A percentile compares a stretch with the other conserved stretches of the same genome.
Conservation (phyloP, 805 yeast species). For the Torulaspora franciscae region DNA sequence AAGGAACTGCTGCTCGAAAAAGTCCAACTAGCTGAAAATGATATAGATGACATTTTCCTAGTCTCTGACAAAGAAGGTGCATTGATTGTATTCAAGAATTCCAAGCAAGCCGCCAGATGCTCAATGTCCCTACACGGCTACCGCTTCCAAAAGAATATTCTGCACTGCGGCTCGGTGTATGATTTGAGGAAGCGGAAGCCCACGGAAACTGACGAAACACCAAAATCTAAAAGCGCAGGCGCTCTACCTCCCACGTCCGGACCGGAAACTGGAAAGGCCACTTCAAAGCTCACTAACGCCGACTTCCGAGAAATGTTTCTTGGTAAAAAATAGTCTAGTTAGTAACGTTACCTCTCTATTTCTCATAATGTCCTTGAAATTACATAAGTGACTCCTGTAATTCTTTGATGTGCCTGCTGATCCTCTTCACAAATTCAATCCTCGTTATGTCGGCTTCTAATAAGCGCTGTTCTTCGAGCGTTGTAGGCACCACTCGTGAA, state of each 20-base stretch:
- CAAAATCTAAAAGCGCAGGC: not conserved
- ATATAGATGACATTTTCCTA: slow-evolving; percentile 41
- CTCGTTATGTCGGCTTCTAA: slow-evolving; percentile 46
- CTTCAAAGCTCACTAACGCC: slow-evolving; percentile 33
- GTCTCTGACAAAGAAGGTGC: slow-evolving; percentile 47
- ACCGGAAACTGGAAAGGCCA: not conserved
- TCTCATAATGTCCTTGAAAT: slow-evolving; percentile 1
- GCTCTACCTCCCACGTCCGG: not conserved
- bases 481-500: slow-evolving; percentile 59
- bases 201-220: not conserved
- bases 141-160: slow-evolving; percentile 34
- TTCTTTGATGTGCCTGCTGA: slow-evolving; percentile 50
- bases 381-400: slow-evolving; percentile 41
- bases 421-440: slow-evolving; percentile 40
- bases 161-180: slow-evolving; percentile 35
- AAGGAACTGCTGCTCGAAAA: slow-evolving; percentile 14
- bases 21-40: slow-evolving; percentile 8
- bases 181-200: slow-evolving; percentile 27
- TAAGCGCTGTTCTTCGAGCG: slow-evolving; percentile 57
- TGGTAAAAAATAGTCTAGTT: slow-evolving; percentile 14
- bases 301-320: slow-evolving; percentile 39
- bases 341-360: not conserved
- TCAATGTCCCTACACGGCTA: slow-evolving; percentile 41
- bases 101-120: slow-evolving; percentile 49
- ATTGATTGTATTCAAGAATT: slow-evolving; percentile 43